Base-by-base conservation (phyloP, 345 rosid genomes). In the Camelina sativa region DNA sequence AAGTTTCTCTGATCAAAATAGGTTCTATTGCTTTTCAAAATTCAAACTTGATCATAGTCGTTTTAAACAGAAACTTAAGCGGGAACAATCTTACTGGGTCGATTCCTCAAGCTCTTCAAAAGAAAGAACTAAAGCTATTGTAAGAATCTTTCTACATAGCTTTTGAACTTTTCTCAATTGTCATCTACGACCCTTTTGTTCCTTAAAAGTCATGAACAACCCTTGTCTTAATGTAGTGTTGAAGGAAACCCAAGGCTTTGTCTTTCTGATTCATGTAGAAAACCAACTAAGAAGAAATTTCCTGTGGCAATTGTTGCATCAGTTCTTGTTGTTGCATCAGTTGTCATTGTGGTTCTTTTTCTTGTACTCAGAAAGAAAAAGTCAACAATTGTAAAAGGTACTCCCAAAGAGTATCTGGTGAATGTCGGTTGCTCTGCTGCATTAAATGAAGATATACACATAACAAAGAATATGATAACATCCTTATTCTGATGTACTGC, bases 21-120 rank as follows among this genome's bases (percentile, higher is more conserved):
- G 3, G 0, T 23, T 5, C 0, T 56, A n/a, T 1, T 56, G 6
- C 17, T 54, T 54, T 55, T 54, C n/a, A 68, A 2, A 1, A 37
- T 9, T 25, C 9, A 17, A 12, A 0, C 53, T 22, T 9, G 6
- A 8, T 8, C 51, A 20, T 48, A 0, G 23, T 46, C 11, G 0
- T 3, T 48, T 66, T 22, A 12, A 19, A 40, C 81, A 84, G 90
- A 71, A 80, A 78, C 65, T 59, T 83, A 44, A 22, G 53, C 20
- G 67, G 64, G 34, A 86, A 84, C 62, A 52, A 67, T 48, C 77
- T 80, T 10, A 46, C 37, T 10, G 86, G 88, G 47, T 35, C 76
- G 7, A 12, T 86, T 40, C 88, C 86, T 11, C 48, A 20, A 37
- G 3, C 35, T 4, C 35, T 66, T 0, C 59, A 8, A 13, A 35